Conservation (phyloP, 305 asterid species). For the Fraxinus greggii region DNA sequence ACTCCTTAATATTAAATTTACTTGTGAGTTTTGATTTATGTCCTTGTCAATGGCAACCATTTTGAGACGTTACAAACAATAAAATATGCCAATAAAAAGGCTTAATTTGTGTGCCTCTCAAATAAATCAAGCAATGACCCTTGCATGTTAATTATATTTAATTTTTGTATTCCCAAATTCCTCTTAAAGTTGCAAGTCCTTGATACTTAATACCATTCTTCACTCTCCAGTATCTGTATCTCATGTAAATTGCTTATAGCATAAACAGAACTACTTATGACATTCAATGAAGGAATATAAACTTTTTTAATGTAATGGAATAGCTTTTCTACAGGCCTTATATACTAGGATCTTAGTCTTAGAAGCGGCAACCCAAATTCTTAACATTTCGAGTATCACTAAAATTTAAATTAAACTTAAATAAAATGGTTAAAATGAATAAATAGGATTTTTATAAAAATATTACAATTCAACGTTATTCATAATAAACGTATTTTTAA, state of each 20-base stretch:
- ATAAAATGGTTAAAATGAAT: too few relatives aligned
- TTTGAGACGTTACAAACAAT: not conserved
- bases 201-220: not conserved
- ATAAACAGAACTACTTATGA: not conserved
- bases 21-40: not conserved
- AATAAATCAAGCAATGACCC: not conserved
- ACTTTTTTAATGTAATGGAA: not conserved
- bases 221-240: not conserved
- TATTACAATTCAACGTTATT: too few relatives aligned
- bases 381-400: too few relatives aligned
- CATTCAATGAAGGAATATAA: not conserved
- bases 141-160: too few relatives aligned
- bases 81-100: not conserved
- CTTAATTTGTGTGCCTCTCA: not conserved
- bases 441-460: too few relatives aligned
- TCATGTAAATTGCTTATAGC: not conserved
- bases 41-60: not conserved
- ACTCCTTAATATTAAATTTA: not conserved
- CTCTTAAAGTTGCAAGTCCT: not conserved
- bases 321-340: not conserved
- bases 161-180: not conserved
- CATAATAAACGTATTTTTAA: too few relatives aligned
- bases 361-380: not conserved
- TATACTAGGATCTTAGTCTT: not conserved
- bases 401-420: too few relatives aligned